These are phyloP conservation scores for Castanospermum australe DNA, from an alignment of 306 rosid species.

Conservation along the genomic window DNA sequence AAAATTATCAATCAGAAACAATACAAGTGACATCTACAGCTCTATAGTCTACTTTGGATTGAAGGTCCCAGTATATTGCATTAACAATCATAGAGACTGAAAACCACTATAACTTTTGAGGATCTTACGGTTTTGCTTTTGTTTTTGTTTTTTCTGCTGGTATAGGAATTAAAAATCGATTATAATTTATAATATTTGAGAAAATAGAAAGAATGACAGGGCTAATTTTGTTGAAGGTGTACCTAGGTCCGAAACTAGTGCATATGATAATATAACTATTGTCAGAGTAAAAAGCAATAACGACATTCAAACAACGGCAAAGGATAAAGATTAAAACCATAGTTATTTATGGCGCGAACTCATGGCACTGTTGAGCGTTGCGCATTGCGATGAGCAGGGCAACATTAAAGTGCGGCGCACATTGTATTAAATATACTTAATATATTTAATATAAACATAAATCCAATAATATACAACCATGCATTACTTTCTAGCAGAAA, in stretches of 20 bases:
- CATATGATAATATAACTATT: background rate
- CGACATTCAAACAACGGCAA: background rate
- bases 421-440: too few species aligned
- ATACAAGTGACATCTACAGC: background rate
- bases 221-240: background rate
- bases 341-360: too few species aligned
- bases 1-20: background rate
- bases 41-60: background rate
- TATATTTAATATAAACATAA: too few species aligned
- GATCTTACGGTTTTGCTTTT: background rate
- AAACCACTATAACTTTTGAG: background rate
- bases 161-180: background rate
- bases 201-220: background rate
- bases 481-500: too few species aligned
- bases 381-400: too few species aligned
- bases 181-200: background rate
- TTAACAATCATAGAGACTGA: slow-evolving; percentile 1
- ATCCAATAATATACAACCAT: too few species aligned
- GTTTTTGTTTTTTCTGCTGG: background rate
- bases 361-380: too few species aligned
- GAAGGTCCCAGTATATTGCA: background rate
- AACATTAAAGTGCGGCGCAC: too few species aligned
- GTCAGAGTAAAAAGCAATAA: background rate
- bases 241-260: background rate
- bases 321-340: background rate